Evolutionary conservation across 2,329 filamentous ascomycete genomes (phyloP), one percentile per base, ranked within the genome.

Genomic region (Colletotrichum australisinense): DNA sequence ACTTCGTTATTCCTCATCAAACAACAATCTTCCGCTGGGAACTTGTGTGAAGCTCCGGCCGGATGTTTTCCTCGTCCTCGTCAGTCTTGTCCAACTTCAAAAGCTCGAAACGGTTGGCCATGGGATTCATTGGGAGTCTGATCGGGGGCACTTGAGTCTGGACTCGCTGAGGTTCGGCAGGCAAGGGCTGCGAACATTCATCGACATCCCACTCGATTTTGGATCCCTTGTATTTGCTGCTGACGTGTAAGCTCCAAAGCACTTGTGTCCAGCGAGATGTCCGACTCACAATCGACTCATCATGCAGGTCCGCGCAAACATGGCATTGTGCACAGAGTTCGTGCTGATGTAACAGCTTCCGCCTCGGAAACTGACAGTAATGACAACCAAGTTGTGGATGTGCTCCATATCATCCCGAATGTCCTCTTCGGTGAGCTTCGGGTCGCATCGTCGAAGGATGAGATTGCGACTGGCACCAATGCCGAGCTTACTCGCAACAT

Each of bases 261-360:
- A 74, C 58, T 9, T 24, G 3, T 19, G 16, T 38, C 2, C 24
- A 19, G 26, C 56, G 42, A 60, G n/a, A 4, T 42, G 5, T 16
- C 14, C 26, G 28, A 82, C 87, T 79, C 80, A 89, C 88, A 76
- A 75, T 67, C 87, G 84, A 75, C 88, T 91, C 89, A 93, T 92
- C 92, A 97, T 93, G 83, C 94, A 97, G 11, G 90, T 93, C 22
- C 90, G 89, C 9, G 94, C 94, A 81, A 92, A 94, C 65, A 94
- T 87, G 12, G 94, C 93, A 74, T 93, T 92, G 78, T 93, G 88
- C 11, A 97, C 88, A 0, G 94, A 95, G 80, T 95, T 97, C 8
- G 92, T 94, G 68, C 89, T 91, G 75, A 97, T 90, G 80, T 90
- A 90, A 72, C 89, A 93, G 80, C 91, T 89, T 4, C 86, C 86